Base-by-base conservation (phyloP, 306 rosid genomes). In the Acacia acuminata region DNA sequence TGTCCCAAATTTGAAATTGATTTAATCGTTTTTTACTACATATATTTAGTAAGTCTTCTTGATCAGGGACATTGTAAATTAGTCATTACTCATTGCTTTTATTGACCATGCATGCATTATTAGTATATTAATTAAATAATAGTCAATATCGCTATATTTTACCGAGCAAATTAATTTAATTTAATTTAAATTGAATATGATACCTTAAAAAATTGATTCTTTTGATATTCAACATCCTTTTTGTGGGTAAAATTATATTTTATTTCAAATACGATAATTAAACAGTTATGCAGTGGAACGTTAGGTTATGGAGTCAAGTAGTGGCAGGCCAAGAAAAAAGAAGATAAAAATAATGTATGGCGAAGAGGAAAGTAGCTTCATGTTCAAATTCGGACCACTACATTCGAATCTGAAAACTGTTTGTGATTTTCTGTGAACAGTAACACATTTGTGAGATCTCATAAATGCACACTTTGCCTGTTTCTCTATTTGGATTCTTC, bases 391-490 rank as follows among this genome's bases (percentile, higher is more conserved):
- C 38, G 77, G 82, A 86, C 80, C 84, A 79, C 86, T 24, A 15
- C 47, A 3, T 70, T 82, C 34, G 38, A 75, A 75, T 61, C 76
- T 27, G 65, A 44, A 30, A 56, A 82, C 34, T 50, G 10, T 43
- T 70, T 43, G 69, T 80, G 55, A 80, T 12, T 4, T 60, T 61
- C 8, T 25, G 7, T 25, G 0, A 63, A 63, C 40, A 63, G 69
- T 25, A 63, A 17, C 10, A 13, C 69, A 9, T 12, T 25, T 13
- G 63, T 55, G 56, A 50, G 44, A 38, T 47, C 66, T 34, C 66
- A 63, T 84, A 84, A 87, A 79, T 84, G 84, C 84, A 84, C 15
- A 84, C 15, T 71, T 71, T 86, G 71, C 76, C 51, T 58, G 75
- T 30, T 14, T 64, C 38, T 15, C 70, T 64, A 40, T 45, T 25